Evolutionary conservation across 371 early-diverging fungal genomes (phyloP).

Genomic region (Mucor piriformis): DNA sequence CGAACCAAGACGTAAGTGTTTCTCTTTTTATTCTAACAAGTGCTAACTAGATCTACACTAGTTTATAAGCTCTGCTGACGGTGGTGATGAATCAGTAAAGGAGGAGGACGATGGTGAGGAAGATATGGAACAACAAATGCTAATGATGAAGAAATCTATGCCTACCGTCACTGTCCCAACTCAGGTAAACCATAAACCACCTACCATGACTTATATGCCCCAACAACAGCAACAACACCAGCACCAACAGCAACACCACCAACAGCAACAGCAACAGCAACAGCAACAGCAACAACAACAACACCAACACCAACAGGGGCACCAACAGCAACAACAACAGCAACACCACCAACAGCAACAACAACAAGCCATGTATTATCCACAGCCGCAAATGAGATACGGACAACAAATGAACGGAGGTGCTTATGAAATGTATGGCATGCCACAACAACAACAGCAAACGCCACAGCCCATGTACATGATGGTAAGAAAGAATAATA

Average conservation of each 20-base stretch:
- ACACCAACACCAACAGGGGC: constrained; percentile 8
- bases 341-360: not conserved
- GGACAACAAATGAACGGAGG: constrained; percentile 19
- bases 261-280: constrained; percentile 1
- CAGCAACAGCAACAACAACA: constrained; percentile 17
- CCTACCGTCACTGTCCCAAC: constrained; percentile 28
- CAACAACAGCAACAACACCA: constrained; percentile 15
- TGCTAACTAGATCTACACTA: no score
- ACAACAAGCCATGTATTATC: constrained; percentile 14
- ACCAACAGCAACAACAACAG: constrained; percentile 11
- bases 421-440: constrained; percentile 43
- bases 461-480: constrained; percentile 8
- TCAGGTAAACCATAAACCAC: constrained; percentile 19
- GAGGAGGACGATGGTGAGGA: constrained; percentile 20
- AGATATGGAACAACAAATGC: constrained; percentile 13
- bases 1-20: constrained; percentile 39
- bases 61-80: constrained; percentile 19
- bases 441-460: constrained; percentile 18
- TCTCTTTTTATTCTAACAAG: not conserved
- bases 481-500: constrained; percentile 1
- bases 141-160: constrained; percentile 21
- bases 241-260: constrained; percentile 3
- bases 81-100: constrained; percentile 27
- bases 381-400: constrained; percentile 12
- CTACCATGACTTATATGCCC: constrained; percentile 16